Evolutionary conservation across 2,329 filamentous ascomycete species (phyloP).

Genomic region (Dactylellina haptotyla): DNA sequence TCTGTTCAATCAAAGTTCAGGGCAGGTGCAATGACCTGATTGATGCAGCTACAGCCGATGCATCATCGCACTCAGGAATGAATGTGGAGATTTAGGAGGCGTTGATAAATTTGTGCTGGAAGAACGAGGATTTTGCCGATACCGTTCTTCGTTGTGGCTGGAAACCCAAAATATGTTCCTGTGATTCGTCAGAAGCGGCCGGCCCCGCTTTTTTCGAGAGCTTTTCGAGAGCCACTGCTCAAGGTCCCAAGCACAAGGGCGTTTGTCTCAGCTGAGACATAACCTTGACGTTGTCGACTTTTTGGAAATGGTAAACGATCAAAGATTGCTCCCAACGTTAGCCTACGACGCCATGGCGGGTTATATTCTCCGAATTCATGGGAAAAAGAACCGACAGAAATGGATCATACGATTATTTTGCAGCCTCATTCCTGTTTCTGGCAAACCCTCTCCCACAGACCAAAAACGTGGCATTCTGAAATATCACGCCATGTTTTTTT

Average conservation of each 20-base stretch:
- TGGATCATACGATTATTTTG: conserved; percentile 39
- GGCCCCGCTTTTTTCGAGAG: background rate
- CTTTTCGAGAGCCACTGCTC: conserved; percentile 24
- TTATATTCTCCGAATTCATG: conserved; percentile 50
- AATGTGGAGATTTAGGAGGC: conserved; percentile 48
- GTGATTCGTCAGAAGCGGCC: conserved; percentile 12
- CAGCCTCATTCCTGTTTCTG: background rate
- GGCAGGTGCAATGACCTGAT: conserved; percentile 1
- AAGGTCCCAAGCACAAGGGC: background rate
- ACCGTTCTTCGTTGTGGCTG: conserved; percentile 26
- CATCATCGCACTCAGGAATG: conserved; percentile 25
- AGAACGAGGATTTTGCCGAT: background rate
- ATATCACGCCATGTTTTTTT: conserved; percentile 23
- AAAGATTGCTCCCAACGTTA: conserved; percentile 26
- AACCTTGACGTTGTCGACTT: conserved; percentile 15
- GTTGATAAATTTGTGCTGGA: background rate
- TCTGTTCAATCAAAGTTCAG: background rate
- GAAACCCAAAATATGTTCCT: conserved; percentile 8
- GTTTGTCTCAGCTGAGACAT: conserved; percentile 48
- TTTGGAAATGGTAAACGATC: conserved; percentile 10
- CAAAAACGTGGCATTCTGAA: conserved; percentile 23
- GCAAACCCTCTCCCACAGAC: background rate
- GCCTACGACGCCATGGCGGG: conserved; percentile 35
- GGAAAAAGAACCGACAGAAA: conserved; percentile 41
- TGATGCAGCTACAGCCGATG: conserved; percentile 7